These are phyloP conservation scores for Carex parvula DNA, from an alignment of 176 grass and related monocot species.

Conservation along the genomic window DNA sequence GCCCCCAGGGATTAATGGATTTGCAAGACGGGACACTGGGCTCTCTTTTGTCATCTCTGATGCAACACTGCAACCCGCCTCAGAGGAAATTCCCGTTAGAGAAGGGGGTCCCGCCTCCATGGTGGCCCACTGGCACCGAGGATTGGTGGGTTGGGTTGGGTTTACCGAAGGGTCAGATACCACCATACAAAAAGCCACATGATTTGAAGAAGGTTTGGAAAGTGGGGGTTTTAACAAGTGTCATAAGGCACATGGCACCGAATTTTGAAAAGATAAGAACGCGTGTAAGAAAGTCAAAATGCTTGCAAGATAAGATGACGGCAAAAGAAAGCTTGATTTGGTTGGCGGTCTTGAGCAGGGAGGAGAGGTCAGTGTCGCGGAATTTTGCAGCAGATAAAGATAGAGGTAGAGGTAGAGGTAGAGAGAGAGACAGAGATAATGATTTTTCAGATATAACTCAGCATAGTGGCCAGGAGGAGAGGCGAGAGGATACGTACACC, in stretches of 20 bases:
- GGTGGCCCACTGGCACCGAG: slow-evolving; percentile 93
- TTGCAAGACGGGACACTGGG: slow-evolving; percentile 94
- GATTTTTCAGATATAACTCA: slow-evolving; percentile 55
- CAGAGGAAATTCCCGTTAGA: slow-evolving; percentile 94
- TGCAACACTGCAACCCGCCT: slow-evolving; percentile 86
- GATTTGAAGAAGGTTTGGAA: slow-evolving; percentile 99
- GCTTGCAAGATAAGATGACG: slow-evolving; percentile 99
- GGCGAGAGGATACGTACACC: neutral
- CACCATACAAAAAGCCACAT: slow-evolving; percentile 93
- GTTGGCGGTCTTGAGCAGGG: slow-evolving; percentile 69
- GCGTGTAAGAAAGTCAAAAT: slow-evolving; percentile 86
- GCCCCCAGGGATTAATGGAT: slow-evolving; percentile 72
- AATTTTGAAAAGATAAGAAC: slow-evolving; percentile 91
- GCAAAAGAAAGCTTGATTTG: slow-evolving; percentile 94
- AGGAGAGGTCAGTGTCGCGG: slow-evolving; percentile 55
- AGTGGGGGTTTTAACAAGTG: slow-evolving; percentile 81
- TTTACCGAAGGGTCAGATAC: slow-evolving; percentile 50
- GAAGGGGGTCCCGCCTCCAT: slow-evolving; percentile 69
- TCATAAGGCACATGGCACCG: slow-evolving; percentile 92
- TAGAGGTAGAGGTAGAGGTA: neutral
- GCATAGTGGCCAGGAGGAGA: slow-evolving; percentile 28
- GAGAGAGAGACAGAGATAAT: slow-evolving; percentile 41
- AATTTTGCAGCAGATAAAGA: neutral
- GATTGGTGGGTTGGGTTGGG: slow-evolving; percentile 77
- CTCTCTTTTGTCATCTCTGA: slow-evolving; percentile 79